phyloP scores from a whole-genome alignment of 768 basidiomycete species.

The Panus rudis region DNA sequence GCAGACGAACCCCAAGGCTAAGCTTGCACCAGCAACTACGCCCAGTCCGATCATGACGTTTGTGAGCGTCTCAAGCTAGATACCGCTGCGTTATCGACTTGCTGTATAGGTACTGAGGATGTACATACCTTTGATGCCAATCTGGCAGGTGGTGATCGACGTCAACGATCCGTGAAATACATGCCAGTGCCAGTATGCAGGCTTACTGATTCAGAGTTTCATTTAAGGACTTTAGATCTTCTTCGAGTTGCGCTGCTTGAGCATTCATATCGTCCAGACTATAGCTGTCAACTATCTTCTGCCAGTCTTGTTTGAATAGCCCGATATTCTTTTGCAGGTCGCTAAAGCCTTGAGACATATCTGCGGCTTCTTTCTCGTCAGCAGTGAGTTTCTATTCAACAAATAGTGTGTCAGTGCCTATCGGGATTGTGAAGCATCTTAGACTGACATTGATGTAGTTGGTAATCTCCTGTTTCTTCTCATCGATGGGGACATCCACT shows the following conservation, averaged over 20 bases:
- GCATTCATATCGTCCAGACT: neutral
- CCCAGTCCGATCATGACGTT: neutral
- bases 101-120: too few species aligned
- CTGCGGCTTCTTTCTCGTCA: neutral
- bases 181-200: too few species aligned
- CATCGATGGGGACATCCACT: neutral
- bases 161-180: too few species aligned
- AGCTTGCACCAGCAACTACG: neutral
- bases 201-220: neutral
- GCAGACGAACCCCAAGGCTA: neutral
- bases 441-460: neutral
- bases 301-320: neutral
- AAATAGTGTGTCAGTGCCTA: too few species aligned
- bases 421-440: too few species aligned
- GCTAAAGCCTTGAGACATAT: neutral
- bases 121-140: neutral
- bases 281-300: neutral
- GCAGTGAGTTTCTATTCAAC: neutral
- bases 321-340: neutral
- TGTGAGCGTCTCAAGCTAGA: neutral
- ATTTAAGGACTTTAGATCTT: neutral
- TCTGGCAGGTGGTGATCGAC: too few species aligned
- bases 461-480: neutral
- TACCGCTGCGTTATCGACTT: too few species aligned
- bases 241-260: neutral